These are phyloP conservation scores for Dimocarpus longan DNA, from an alignment of 345 rosid genomes.

Conservation along the genomic window DNA sequence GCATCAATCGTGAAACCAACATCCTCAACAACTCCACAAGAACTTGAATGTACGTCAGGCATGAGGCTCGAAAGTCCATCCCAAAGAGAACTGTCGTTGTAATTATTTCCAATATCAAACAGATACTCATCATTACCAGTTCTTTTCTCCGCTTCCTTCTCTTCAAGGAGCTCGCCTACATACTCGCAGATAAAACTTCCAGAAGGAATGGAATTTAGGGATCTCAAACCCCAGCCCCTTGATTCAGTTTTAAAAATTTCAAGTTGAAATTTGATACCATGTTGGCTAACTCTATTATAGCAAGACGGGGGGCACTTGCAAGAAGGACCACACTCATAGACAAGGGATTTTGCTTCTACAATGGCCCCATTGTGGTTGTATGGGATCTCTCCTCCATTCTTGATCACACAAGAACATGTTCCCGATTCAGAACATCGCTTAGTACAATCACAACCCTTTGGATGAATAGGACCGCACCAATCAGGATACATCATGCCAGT, in stretches of 20 bases:
- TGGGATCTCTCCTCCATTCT: constrained; percentile 79
- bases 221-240: constrained; percentile 96
- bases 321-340: constrained; percentile 82
- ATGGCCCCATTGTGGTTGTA: constrained; percentile 78
- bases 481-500: constrained; percentile 57
- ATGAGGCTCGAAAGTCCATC: constrained; percentile 49
- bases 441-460: constrained; percentile 60
- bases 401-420: constrained; percentile 56
- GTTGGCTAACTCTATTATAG: constrained; percentile 74
- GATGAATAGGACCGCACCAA: constrained; percentile 49
- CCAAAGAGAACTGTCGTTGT: constrained; percentile 43
- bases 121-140: constrained; percentile 78
- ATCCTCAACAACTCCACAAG: constrained; percentile 37
- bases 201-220: constrained; percentile 64
- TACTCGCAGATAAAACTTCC: constrained; percentile 95
- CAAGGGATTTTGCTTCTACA: constrained; percentile 59
- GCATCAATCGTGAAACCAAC: constrained; percentile 85
- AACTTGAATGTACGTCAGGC: constrained; percentile 41
- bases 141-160: constrained; percentile 68
- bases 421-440: constrained; percentile 50
- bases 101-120: constrained; percentile 67
- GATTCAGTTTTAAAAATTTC: constrained; percentile 81
- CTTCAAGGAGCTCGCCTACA: constrained; percentile 77
- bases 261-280: constrained; percentile 69
- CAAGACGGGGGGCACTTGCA: constrained; percentile 82